Evolutionary conservation across 2,329 filamentous ascomycete species (phyloP).

Genomic region (Claviceps fusiformis): DNA sequence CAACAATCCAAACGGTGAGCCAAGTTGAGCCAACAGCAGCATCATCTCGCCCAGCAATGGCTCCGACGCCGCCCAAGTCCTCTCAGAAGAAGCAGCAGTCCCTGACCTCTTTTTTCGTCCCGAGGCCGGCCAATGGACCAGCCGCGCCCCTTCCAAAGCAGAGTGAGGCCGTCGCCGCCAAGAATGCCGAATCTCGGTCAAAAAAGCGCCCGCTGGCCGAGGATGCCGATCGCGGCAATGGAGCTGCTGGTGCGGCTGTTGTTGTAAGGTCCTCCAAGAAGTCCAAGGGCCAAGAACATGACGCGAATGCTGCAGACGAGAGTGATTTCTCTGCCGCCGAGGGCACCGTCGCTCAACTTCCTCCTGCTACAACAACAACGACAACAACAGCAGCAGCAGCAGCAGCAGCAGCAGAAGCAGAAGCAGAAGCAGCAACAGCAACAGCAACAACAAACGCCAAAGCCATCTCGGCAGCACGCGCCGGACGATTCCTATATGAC

Average conservation of each 20-base stretch:
- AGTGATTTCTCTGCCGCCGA: constrained; percentile 17
- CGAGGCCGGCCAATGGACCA: constrained; percentile 38
- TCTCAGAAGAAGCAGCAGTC: constrained; percentile 59
- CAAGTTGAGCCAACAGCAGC: background rate
- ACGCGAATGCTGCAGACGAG: constrained; percentile 19
- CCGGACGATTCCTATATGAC: constrained; percentile 39
- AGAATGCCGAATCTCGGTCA: constrained; percentile 16
- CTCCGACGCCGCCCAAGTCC: constrained; percentile 14
- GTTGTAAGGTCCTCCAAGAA: constrained; percentile 29
- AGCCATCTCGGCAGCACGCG: constrained; percentile 22
- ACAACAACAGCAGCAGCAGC: too few species aligned
- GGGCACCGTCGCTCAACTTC: too few species aligned
- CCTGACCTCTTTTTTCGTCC: constrained; percentile 75
- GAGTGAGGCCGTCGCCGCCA: constrained; percentile 14
- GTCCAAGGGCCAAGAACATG: constrained; percentile 22
- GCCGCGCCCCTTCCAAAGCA: constrained; percentile 22
- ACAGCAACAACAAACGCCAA: background rate
- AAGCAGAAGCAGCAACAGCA: too few species aligned
- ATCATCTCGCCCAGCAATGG: constrained; percentile 13
- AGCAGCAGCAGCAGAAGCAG: too few species aligned
- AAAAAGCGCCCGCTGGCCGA: constrained; percentile 40
- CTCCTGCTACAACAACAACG: background rate
- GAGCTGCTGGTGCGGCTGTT: constrained; percentile 20
- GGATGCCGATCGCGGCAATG: constrained; percentile 30
- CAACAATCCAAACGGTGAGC: background rate